Evolutionary conservation across 352 stramenopile genomes (phyloP).

Genomic region (Phytopythium oedochilum): DNA sequence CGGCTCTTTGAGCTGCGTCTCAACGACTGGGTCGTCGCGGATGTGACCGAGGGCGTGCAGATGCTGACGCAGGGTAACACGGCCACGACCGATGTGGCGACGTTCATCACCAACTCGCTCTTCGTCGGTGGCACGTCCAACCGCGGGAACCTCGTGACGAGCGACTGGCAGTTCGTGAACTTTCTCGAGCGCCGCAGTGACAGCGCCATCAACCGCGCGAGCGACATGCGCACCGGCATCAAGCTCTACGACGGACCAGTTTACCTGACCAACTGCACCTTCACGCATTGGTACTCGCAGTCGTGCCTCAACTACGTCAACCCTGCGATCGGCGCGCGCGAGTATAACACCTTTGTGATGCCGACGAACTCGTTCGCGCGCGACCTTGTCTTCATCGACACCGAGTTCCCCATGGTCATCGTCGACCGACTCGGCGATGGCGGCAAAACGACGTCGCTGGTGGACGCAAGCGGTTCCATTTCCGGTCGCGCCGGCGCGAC

Average conservation of each 20-base stretch:
- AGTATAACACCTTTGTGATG: constrained; percentile 36
- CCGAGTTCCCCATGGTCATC: constrained; percentile 15
- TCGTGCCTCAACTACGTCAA: constrained; percentile 34
- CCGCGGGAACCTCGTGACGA: constrained; percentile 29
- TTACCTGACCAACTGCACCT: constrained; percentile 28
- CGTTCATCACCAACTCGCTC: constrained; percentile 27
- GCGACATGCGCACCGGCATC: constrained; percentile 25
- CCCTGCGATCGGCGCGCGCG: constrained; percentile 24
- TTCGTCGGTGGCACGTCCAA: constrained; percentile 34
- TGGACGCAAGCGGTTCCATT: constrained; percentile 20
- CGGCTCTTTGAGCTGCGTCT: constrained; percentile 21
- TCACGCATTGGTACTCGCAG: constrained; percentile 31
- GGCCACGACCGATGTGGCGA: constrained; percentile 14
- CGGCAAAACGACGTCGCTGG: constrained; percentile 24
- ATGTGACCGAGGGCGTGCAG: constrained; percentile 32
- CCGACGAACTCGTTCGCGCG: constrained; percentile 11
- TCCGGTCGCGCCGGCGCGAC: constrained; percentile 13
- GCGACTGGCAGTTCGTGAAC: constrained; percentile 27
- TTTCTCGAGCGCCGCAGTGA: constrained; percentile 32
- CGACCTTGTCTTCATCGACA: constrained; percentile 22
- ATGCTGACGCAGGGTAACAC: constrained; percentile 31
- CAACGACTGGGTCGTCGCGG: constrained; percentile 25
- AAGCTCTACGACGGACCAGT: constrained; percentile 34
- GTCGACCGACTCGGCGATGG: constrained; percentile 23
- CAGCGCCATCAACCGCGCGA: constrained; percentile 20